Base-by-base conservation (phyloP, 257 asterid genomes). In the Nicotiana undulata region DNA sequence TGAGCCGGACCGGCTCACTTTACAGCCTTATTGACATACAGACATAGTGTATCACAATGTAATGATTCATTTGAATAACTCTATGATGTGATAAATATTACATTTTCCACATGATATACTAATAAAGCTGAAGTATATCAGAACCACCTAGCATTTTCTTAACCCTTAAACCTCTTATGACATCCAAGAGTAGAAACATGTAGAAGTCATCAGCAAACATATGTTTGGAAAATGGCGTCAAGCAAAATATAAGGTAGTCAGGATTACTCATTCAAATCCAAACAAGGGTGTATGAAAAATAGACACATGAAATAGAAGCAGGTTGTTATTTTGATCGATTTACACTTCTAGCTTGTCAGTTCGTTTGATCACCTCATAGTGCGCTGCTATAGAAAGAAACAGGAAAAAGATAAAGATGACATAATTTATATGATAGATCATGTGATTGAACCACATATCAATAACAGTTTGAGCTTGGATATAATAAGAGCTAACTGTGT, bases 211-310 rank as follows among this genome's bases (percentile, higher is more conserved):
- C 28, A 26, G 28, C 28, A 26, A 26, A 26, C 28, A 26, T 26
- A 26, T 26, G 1, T 26, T 26, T 26, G 28, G 28, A 26, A 26
- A 82, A 81, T 16, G 79, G 56, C 63, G 79, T 76, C 89, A 82
- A 79, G 68, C 88, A 4, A 4, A 88, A 64, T 88, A 84, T 75
- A 90, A 85, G 72, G 89, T 92, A 18, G 88, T 94, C 5, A 90
- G 90, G 88, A 87, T 92, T 17, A 87, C 91, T 1, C 88, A 88
- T 37, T 85, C 97, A 20, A 88, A 92, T 37, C 86, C 91, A 26
- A 83, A 92, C n/a, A 91, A 90, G 89, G 97, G 94, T 66, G 55
- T 91, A 61, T 93, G 92, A 94, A 91, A 89, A 85, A n/a, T 86
- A 22, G 82, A 89, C 74, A 80, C 88, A 79, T 90, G 91, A 87